Base-by-base conservation (phyloP, 768 basidiomycete species). In the Crucibulum laeve region DNA sequence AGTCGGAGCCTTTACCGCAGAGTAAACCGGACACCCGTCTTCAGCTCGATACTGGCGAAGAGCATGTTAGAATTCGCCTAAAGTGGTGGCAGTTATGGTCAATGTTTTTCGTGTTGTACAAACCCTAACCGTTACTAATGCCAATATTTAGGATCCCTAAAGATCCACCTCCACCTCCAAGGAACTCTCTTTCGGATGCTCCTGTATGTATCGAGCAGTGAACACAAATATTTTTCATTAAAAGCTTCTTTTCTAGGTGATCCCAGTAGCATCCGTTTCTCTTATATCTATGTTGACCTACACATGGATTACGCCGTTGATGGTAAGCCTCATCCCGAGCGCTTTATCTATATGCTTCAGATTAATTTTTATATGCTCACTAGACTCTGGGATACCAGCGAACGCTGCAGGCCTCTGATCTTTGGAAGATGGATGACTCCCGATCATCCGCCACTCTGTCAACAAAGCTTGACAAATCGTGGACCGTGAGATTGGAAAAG, bases 341-440 rank as follows among this genome's bases (percentile, higher is more conserved):
- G n/a, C n/a, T n/a, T n/a, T n/a, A n/a, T n/a, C n/a, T n/a, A n/a
- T n/a, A n/a, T n/a, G n/a, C n/a, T n/a, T n/a, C 28, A 30, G n/a
- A n/a, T 30, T 30, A 8, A 30, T n/a, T n/a, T 37, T 37, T 17
- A 7, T 6, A 37, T n/a, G 35, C n/a, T 37, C 17, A 37, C 35
- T 17, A 79, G 77, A 64, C 68, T 7, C 64, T 82, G 30, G 85
- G 86, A 0, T 87, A 82, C 54, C 82, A 85, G 54, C 70, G 87
- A 23, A 82, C 84, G 1, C 66, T 91, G 6, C 84, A 85, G 53
- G 82, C 82, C 0, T 77, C 82, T 1, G 88, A 91, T 61, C 61
- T 89, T 10, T 87, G 84, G 84, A 79, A 77, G 54, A 64, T 89
- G 47, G 76, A 78, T 44, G 56, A 67, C 3, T 53, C 68, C 3